Percentiles rank a stretch among this genome's conserved stretches.
Evolutionary conservation across 768 basidiomycete species (phyloP).

Genomic region (Xerocomellus amylosporus): DNA sequence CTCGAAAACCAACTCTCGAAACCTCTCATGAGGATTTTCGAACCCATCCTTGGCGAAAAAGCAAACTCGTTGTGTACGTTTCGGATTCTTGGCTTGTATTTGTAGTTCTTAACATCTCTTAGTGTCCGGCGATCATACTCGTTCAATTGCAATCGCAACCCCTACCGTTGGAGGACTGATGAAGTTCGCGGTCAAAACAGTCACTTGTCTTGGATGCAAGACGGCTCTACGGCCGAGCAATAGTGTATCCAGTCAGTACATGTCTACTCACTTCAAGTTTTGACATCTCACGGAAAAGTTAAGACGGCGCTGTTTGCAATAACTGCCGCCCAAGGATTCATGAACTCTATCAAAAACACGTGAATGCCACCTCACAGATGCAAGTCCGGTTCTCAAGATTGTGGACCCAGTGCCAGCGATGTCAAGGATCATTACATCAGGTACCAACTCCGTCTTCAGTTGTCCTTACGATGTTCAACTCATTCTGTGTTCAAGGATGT

Average conservation of each 20-base stretch:
- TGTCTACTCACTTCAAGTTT: background rate
- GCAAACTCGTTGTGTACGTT: constrained; percentile 75
- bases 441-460: constrained; percentile 32
- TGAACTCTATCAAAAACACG: constrained; percentile 92
- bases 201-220: constrained; percentile 94
- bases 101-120: constrained; percentile 4
- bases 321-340: constrained; percentile 85
- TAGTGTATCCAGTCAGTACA: constrained; percentile 60
- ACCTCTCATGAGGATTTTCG: constrained; percentile 95
- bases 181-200: constrained; percentile 97
- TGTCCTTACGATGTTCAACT: background rate
- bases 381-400: constrained; percentile 92
- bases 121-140: constrained; percentile 97
- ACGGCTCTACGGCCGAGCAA: constrained; percentile 79
- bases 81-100: background rate
- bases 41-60: constrained; percentile 94
- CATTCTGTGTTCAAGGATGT: constrained; percentile 64
- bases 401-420: constrained; percentile 99
- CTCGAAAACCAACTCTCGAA: constrained; percentile 97
- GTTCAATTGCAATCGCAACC: constrained; percentile 93
- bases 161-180: constrained; percentile 95
- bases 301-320: constrained; percentile 91
- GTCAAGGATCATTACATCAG: constrained; percentile 97
- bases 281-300: constrained; percentile 2
- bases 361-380: constrained; percentile 64